Percentiles rank a stretch among this genome's conserved stretches.
These are phyloP conservation scores for Ceriops tagal DNA, from an alignment of 345 rosid species.

Conservation along the genomic window DNA sequence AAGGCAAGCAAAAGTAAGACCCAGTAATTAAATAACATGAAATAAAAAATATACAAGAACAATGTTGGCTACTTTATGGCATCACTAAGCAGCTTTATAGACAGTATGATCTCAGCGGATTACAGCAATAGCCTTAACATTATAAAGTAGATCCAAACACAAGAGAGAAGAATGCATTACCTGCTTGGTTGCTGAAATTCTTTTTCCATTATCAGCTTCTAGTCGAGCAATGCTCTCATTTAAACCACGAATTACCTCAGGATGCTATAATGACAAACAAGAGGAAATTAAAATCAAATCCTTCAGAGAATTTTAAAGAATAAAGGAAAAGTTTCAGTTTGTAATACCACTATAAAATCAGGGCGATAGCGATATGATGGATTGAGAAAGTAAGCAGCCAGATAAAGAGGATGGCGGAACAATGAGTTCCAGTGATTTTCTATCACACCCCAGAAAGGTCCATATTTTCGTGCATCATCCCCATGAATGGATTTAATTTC, in stretches of 20 bases:
- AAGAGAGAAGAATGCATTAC: slow-evolving; percentile 28
- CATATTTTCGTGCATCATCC: slow-evolving; percentile 50
- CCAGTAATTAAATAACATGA: background rate
- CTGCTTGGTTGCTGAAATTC: slow-evolving; percentile 87
- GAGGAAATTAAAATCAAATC: background rate
- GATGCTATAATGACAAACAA: slow-evolving; percentile 41
- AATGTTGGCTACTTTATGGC: background rate
- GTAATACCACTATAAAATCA: slow-evolving; percentile 69
- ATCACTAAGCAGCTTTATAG: background rate
- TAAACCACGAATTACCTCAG: slow-evolving; percentile 77
- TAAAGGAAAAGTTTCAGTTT: background rate
- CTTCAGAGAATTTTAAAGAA: background rate
- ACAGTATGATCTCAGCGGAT: background rate
- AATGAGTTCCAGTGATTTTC: slow-evolving; percentile 69
- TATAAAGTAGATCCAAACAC: background rate
- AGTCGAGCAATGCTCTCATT: slow-evolving; percentile 86
- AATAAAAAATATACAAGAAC: background rate
- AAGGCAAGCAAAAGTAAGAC: background rate
- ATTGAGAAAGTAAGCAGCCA: slow-evolving; percentile 89
- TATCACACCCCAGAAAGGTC: slow-evolving; percentile 75
- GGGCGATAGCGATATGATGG: slow-evolving; percentile 72
- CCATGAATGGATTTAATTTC: slow-evolving; percentile 38
- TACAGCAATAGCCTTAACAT: background rate
- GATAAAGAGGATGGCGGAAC: slow-evolving; percentile 79
- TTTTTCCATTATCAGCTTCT: slow-evolving; percentile 64